phyloP scores from a whole-genome alignment of 768 basidiomycete genomes.

The Chalciporus chontae region DNA sequence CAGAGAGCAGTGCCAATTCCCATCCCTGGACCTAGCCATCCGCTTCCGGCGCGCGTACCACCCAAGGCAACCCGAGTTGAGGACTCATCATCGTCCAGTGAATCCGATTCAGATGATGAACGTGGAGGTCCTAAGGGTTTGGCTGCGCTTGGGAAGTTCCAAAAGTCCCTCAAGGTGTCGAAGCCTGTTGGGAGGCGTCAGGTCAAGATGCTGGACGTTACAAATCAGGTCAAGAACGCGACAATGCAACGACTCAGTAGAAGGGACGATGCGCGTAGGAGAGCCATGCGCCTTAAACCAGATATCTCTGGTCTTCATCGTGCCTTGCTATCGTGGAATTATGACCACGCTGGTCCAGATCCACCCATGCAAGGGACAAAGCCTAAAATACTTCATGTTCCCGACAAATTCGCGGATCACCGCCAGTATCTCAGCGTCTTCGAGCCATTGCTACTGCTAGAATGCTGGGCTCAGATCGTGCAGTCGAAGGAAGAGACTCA shows the following conservation, averaged over 20 bases:
- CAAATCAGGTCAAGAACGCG: conserved; percentile 39
- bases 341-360: conserved; percentile 57
- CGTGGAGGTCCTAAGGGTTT: conserved; percentile 41
- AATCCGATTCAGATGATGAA: conserved; percentile 47
- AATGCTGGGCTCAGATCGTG: conserved; percentile 86
- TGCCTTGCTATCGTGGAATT: conserved; percentile 82
- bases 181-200: conserved; percentile 58
- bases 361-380: conserved; percentile 51
- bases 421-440: conserved; percentile 71
- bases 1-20: conserved; percentile 30
- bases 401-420: conserved; percentile 61
- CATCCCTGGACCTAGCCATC: conserved; percentile 34
- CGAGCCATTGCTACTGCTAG: conserved; percentile 80
- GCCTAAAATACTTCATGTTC: conserved; percentile 43
- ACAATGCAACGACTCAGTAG: conserved; percentile 49
- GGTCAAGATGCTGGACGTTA: conserved; percentile 59
- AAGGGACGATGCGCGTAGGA: conserved; percentile 58
- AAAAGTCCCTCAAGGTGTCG: conserved; percentile 56
- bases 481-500: conserved; percentile 69
- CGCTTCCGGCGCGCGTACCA: conserved; percentile 13
- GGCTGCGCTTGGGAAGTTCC: conserved; percentile 53
- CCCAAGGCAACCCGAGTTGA: conserved; percentile 5
- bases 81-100: conserved; percentile 38
- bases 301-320: conserved; percentile 79
- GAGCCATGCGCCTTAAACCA: conserved; percentile 71